Conservation (phyloP, 306 rosid genomes). For the Cucurbita argyrosperma region DNA sequence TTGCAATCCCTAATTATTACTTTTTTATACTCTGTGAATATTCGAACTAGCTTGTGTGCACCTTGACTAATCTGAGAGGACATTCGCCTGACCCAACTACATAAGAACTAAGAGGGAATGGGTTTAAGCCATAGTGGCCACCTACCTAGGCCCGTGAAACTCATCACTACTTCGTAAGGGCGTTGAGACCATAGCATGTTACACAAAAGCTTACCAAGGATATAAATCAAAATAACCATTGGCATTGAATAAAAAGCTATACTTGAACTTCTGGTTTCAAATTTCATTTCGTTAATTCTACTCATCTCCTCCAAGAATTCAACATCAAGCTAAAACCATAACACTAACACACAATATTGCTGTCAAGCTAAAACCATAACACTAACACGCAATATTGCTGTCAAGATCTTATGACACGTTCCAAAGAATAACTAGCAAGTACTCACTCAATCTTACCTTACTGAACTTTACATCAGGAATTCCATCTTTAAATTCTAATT, state of each 20-base stretch:
- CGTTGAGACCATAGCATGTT: too few species aligned
- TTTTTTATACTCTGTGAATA: too few species aligned
- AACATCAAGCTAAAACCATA: neutral
- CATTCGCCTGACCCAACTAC: too few species aligned
- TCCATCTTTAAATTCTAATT: constrained; percentile 73
- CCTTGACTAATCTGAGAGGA: too few species aligned
- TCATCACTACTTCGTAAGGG: too few species aligned
- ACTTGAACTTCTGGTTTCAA: too few species aligned
- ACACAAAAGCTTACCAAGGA: neutral
- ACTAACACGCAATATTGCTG: neutral
- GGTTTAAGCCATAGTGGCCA: too few species aligned
- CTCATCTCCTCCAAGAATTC: neutral
- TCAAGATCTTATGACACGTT: neutral
- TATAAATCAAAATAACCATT: neutral
- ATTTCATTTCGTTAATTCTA: neutral
- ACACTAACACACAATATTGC: neutral
- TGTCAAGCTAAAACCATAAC: neutral
- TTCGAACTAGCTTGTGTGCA: too few species aligned
- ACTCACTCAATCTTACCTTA: constrained; percentile 46
- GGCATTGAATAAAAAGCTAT: too few species aligned
- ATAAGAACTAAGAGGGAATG: too few species aligned
- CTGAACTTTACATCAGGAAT: constrained; percentile 94
- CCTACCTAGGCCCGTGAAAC: too few species aligned
- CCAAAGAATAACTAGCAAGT: neutral
- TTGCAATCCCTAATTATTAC: neutral